Conservation (phyloP, 192 early-diverging fungal genomes). For the Gonapodya sp. region DNA sequence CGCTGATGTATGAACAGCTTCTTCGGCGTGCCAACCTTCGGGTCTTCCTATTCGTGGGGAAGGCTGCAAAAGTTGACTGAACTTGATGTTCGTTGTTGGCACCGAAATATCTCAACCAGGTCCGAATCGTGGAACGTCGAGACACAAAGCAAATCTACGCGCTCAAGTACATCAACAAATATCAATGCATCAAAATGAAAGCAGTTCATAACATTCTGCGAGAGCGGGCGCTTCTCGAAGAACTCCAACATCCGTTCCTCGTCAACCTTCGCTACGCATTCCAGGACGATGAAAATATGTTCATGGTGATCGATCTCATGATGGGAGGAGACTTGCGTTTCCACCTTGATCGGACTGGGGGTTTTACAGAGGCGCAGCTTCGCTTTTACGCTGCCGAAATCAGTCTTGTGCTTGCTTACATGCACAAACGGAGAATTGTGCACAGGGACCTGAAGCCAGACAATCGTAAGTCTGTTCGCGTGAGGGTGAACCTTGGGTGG, state of each 20-base stretch:
- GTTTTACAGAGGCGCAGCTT: slow-evolving; percentile 66
- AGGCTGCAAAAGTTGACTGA: slow-evolving; percentile 23
- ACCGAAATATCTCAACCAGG: slow-evolving; percentile 91
- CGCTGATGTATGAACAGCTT: too few relatives aligned
- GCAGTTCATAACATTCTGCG: slow-evolving; percentile 74
- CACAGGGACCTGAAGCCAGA: slow-evolving; percentile 65
- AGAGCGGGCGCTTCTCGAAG: slow-evolving; percentile 78
- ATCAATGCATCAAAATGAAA: slow-evolving; percentile 78
- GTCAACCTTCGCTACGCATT: slow-evolving; percentile 89
- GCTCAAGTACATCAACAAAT: slow-evolving; percentile 97
- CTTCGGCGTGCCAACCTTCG: too few relatives aligned
- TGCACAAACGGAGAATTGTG: slow-evolving; percentile 82
- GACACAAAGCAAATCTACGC: slow-evolving; percentile 68
- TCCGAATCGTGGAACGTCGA: slow-evolving; percentile 75
- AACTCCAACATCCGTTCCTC: slow-evolving; percentile 81
- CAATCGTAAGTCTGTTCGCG: slow-evolving; percentile 18
- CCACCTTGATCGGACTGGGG: slow-evolving; percentile 19
- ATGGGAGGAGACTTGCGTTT: slow-evolving; percentile 10
- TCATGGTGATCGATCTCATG: slow-evolving; percentile 10
- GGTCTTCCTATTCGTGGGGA: slow-evolving; percentile 53
- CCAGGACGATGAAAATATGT: slow-evolving; percentile 15
- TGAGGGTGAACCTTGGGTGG: background rate
- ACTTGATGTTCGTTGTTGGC: slow-evolving; percentile 32
- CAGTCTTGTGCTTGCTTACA: slow-evolving; percentile 72
- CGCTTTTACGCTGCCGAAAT: slow-evolving; percentile 85